Evolutionary conservation across 805 yeast genomes (phyloP).

Genomic region (Pichia thaimueangensis): DNA sequence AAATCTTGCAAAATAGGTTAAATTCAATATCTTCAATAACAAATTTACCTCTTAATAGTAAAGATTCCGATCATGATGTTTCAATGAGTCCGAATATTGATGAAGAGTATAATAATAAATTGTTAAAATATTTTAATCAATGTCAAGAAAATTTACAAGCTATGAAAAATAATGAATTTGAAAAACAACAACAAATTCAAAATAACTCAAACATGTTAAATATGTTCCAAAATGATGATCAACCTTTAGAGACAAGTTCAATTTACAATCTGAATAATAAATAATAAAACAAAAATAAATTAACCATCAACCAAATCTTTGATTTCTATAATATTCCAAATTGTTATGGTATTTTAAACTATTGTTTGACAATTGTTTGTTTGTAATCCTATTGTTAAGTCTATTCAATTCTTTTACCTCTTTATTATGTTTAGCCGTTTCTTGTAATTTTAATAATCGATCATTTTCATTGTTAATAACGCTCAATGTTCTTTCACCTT

Average conservation of each 20-base stretch:
- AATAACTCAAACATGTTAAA: too few species aligned
- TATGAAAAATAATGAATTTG: constrained; percentile 7
- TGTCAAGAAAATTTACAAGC: constrained; percentile 37
- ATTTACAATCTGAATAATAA: too few species aligned
- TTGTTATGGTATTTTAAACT: constrained; percentile 62
- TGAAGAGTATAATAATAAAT: constrained; percentile 4
- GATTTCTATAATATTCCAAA: constrained; percentile 62
- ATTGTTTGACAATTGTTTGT: constrained; percentile 32
- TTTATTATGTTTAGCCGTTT: constrained; percentile 26
- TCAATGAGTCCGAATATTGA: constrained; percentile 8
- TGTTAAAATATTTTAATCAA: constrained; percentile 42
- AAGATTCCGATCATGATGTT: constrained; percentile 21
- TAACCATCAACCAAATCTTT: constrained; percentile 15
- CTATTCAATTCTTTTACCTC: constrained; percentile 38
- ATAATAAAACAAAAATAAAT: too few species aligned
- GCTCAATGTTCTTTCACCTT: constrained; percentile 54
- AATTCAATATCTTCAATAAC: constrained; percentile 45
- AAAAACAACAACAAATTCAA: too few species aligned
- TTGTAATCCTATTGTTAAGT: constrained; percentile 16
- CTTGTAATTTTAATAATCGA: constrained; percentile 12
- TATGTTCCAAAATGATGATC: constrained; percentile 12
- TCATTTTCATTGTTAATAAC: constrained; percentile 17
- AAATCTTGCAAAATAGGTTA: constrained; percentile 70
- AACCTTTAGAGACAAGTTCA: constrained; percentile 17
- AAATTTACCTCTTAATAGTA: constrained; percentile 22